Base-by-base conservation (phyloP, 2,329 filamentous ascomycete genomes). In the Emergomyces orientalis region DNA sequence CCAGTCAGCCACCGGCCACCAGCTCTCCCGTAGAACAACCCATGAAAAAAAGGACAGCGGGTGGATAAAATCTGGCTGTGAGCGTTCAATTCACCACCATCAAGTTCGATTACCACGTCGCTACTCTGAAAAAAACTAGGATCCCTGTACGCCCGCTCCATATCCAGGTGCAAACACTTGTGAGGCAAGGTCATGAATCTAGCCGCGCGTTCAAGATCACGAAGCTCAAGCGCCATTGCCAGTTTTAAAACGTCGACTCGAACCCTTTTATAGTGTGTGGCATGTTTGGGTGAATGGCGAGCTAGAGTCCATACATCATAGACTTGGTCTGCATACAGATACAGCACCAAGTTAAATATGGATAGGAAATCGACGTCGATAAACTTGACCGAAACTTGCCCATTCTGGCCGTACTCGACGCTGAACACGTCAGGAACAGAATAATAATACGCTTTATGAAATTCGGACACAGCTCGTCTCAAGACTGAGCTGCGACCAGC, bases 1-100 rank as follows among this genome's bases (percentile, higher is more conserved):
- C 84, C 83, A 58, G 86, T 82, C 25, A 99, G 81, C 94, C 94
- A 99, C 68, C 84, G 84, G 0, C 94, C 94, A 49, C 84, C 83
- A 8, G 94, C 90, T 52, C 91, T 87, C n/a, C 94, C 94, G 68
- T 90, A 82, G 74, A 97, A 97, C 52, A 99, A 81, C 1, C 89
- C 89, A 66, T 93, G 81, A 67, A 99, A 99, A 80, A 97, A 99
- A 0, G 91, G 91, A 69, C 92, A 97, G 67, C 94, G 82, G 69
- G 88, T 86, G 67, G 91, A 92, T 43, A 97, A 74, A 3, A 97
- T 75, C 4, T 86, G 81, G 66, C 90, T 93, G 70, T 99, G 94
- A 0, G 88, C 87, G 17, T 80, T 78, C 41, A 91, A 77, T 61
- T 81, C 78, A 34, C 87, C 87, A n/a, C 84, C 84, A 27, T 87